Evolutionary conservation across 106 monocot genomes (phyloP), one percentile per base, ranked within the genome.

Genomic region (Agapanthus africanus): DNA sequence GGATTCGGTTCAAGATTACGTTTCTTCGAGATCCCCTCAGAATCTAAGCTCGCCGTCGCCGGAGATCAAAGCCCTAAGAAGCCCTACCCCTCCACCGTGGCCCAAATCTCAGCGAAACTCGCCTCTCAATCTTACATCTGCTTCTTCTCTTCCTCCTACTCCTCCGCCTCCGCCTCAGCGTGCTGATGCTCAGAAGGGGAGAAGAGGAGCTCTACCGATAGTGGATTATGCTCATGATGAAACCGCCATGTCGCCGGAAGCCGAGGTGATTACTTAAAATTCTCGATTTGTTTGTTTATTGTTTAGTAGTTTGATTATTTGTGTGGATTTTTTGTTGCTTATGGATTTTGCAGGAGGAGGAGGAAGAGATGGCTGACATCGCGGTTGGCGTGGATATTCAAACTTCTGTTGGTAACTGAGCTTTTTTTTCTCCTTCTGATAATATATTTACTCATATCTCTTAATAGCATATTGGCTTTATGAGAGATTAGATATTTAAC

Each of bases 221-320:
- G 95, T 95, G 50, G 91, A 95, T 68, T 95, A 95, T 44, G 95
- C 57, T 5, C 95, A 95, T 22, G 95, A 95, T 67, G 95, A 95
- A 65, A 71, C 65, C 27, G 88, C 88, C 22, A 78, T 91, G 83
- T 91, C 95, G n/a, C 95, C 95, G 1, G 91, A 90, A 37, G 68
- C 71, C 5, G 87, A 91, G 83, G 95, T 88, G 51, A 68, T 60
- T 14, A 32, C 22, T 62, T n/a, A 7, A 27, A 2, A 13, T 27
- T 37, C 28, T 51, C 11, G 7, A 6, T 33, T 34, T 64, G 8
- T 26, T 14, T 52, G 67, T 41, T 52, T 0, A 41, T n/a, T 34
- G 7, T n/a, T 72, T 4, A 35, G 39, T 73, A 21, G 10, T 38
- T 22, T 69, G 6, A 40, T 59, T 66, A 8, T 23, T n/a, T n/a